These are phyloP conservation scores for Pyrenophora seminiperda DNA, from an alignment of 2,329 filamentous ascomycete genomes.

Conservation along the genomic window DNA sequence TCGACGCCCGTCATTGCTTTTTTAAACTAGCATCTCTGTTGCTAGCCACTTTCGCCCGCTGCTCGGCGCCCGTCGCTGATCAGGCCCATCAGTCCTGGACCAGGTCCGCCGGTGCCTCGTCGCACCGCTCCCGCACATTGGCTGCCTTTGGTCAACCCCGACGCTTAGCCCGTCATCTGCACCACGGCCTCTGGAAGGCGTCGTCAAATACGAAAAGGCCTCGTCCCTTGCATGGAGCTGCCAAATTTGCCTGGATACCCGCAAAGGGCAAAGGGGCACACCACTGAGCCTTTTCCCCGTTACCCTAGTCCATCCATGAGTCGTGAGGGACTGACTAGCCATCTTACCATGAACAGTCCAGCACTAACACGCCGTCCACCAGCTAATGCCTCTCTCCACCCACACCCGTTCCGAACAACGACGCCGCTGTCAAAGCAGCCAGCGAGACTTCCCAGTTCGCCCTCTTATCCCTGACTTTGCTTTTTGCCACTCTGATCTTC, in stretches of 20 bases:
- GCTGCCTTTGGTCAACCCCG: no score
- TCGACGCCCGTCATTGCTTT: slow-evolving; percentile 5
- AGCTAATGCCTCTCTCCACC: slow-evolving; percentile 12
- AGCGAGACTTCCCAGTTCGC: slow-evolving; percentile 2
- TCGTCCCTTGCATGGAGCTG: no score
- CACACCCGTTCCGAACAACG: slow-evolving; percentile 13
- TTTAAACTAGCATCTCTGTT: slow-evolving; percentile 3
- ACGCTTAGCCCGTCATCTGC: no score
- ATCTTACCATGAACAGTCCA: slow-evolving; percentile 1
- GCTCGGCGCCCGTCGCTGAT: slow-evolving; percentile 6
- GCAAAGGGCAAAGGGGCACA: no score
- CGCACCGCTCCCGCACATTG: no score
- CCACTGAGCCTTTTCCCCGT: slow-evolving; percentile 7
- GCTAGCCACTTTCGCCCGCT: slow-evolving; percentile 6
- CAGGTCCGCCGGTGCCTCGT: background rate
- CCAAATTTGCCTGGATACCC: no score
- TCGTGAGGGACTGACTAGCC: slow-evolving; percentile 13
- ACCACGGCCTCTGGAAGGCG: no score
- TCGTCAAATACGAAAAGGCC: no score
- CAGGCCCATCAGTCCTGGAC: slow-evolving; percentile 4
- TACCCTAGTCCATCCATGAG: slow-evolving; percentile 8
- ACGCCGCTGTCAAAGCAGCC: slow-evolving; percentile 17
- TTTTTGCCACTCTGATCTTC: background rate
- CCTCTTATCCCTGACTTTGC: slow-evolving; percentile 5
- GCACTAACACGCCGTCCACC: slow-evolving; percentile 12